These are phyloP conservation scores for Coemansia javaensis DNA, from an alignment of 192 early-diverging fungal genomes.

Conservation along the genomic window DNA sequence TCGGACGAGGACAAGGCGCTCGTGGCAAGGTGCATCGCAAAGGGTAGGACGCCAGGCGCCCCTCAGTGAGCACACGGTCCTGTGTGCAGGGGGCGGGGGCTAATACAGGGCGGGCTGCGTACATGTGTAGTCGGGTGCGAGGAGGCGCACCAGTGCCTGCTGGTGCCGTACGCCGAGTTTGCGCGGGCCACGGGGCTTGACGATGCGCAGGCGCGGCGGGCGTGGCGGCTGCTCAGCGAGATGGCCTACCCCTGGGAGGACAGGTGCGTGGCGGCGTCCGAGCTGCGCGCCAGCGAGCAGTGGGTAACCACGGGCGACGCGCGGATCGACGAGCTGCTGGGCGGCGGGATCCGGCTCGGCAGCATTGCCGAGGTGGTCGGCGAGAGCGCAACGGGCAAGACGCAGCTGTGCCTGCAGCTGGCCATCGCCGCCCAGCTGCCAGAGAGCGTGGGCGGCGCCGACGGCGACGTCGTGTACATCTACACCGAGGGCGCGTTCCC, in stretches of 20 bases:
- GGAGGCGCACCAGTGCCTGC: slow-evolving; percentile 22
- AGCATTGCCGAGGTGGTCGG: slow-evolving; percentile 72
- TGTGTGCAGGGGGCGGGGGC: no score
- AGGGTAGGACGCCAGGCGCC: slow-evolving; percentile 5
- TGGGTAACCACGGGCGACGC: slow-evolving; percentile 55
- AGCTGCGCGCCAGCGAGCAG: slow-evolving; percentile 14
- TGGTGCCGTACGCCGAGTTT: slow-evolving; percentile 19
- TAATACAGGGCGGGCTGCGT: no score
- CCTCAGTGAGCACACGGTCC: no score
- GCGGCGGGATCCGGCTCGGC: slow-evolving; percentile 55
- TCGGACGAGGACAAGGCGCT: slow-evolving; percentile 12
- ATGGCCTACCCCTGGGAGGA: slow-evolving; percentile 15
- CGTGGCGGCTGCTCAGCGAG: slow-evolving; percentile 8
- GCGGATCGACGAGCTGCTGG: slow-evolving; percentile 53
- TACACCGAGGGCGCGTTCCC: slow-evolving; percentile 71
- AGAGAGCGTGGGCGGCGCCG: slow-evolving; percentile 51
- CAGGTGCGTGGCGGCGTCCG: neutral
- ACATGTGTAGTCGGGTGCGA: slow-evolving; percentile 21
- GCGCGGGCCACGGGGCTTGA: slow-evolving; percentile 15
- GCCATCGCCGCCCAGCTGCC: slow-evolving; percentile 67
- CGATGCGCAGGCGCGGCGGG: slow-evolving; percentile 5
- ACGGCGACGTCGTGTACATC: slow-evolving; percentile 63
- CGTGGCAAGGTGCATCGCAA: slow-evolving; percentile 16
- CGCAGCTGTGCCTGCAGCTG: slow-evolving; percentile 80
- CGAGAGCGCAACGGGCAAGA: slow-evolving; percentile 79